Percentiles rank a stretch among this genome's conserved stretches.
These are phyloP conservation scores for Globisporangium takayamanum DNA, from an alignment of 352 stramenopile genomes.

Conservation along the genomic window DNA sequence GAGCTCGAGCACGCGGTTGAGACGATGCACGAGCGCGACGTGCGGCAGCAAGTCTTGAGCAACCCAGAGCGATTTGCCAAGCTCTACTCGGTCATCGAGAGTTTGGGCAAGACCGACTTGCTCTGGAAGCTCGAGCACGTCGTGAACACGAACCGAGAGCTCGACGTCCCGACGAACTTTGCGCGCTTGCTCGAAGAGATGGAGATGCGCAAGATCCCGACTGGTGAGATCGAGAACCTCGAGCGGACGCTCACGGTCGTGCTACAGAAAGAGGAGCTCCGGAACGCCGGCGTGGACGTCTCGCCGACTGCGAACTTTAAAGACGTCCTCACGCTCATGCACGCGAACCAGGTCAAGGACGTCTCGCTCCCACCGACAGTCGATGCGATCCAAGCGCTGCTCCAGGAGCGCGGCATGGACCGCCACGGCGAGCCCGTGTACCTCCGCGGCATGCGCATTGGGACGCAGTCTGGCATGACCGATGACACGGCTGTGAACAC, in stretches of 20 bases:
- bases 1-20: constrained; percentile 48
- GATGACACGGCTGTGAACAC: constrained; percentile 10
- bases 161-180: constrained; percentile 43
- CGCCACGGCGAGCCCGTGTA: constrained; percentile 52
- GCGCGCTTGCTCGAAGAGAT: constrained; percentile 42
- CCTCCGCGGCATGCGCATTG: constrained; percentile 54
- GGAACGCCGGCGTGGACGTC: constrained; percentile 33
- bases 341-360: constrained; percentile 47
- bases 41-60: constrained; percentile 21
- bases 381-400: constrained; percentile 29
- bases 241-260: constrained; percentile 41
- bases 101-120: constrained; percentile 59
- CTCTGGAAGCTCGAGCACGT: constrained; percentile 71
- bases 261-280: constrained; percentile 57
- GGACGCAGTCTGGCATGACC: constrained; percentile 28
- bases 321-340: constrained; percentile 44
- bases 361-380: constrained; percentile 38
- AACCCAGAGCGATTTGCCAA: constrained; percentile 69
- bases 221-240: constrained; percentile 52
- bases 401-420: constrained; percentile 53
- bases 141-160: constrained; percentile 51
- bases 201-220: constrained; percentile 44
- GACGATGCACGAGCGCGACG: constrained; percentile 16
- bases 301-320: constrained; percentile 39
- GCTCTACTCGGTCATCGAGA: constrained; percentile 54